Evolutionary conservation across 257 asterid genomes (phyloP).

Genomic region (Jasminum sambac): DNA sequence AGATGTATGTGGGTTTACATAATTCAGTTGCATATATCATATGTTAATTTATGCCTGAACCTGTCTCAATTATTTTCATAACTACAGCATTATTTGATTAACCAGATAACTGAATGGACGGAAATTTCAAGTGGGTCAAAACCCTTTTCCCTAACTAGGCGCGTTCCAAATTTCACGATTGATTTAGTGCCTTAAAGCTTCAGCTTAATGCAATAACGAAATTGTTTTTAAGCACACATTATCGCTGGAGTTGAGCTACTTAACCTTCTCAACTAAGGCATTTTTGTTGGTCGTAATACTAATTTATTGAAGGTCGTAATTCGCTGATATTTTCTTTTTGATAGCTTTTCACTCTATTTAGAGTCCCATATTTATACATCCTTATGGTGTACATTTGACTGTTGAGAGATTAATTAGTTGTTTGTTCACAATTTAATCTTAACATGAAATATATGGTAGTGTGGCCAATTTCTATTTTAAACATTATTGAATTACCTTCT

Average conservation of each 20-base stretch:
- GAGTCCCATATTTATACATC: not conserved
- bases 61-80: not conserved
- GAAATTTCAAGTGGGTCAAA: not conserved
- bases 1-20: not conserved
- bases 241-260: not conserved
- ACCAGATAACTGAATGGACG: not conserved
- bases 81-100: not conserved
- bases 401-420: not conserved
- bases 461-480: not conserved
- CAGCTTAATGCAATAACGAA: not conserved
- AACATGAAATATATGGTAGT: not conserved
- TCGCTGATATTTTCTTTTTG: not conserved
- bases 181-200: not conserved
- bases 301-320: not conserved
- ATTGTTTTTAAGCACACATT: not conserved
- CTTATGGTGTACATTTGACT: not conserved
- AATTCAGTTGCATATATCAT: not conserved
- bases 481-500: not conserved
- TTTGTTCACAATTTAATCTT: not conserved
- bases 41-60: not conserved
- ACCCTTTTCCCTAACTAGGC: not conserved
- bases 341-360: not conserved
- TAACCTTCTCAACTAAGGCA: not conserved
- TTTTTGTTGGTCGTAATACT: not conserved
- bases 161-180: not conserved